phyloP scores from a whole-genome alignment of 805 yeast genomes.

The Starmerella roubikii region DNA sequence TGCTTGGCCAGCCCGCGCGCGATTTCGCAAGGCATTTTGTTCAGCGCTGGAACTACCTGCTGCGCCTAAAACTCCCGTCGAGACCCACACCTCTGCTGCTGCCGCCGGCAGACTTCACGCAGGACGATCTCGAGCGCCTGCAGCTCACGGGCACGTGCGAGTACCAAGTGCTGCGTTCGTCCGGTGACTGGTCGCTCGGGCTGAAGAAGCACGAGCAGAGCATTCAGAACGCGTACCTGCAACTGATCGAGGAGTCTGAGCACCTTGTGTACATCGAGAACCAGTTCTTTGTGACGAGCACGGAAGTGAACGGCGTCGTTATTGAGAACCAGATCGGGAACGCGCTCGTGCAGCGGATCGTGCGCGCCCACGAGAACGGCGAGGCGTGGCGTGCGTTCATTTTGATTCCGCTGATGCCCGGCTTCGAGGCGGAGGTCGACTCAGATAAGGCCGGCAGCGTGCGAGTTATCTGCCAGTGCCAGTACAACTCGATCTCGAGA shows the following conservation, averaged over 20 bases:
- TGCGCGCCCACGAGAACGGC: conserved; percentile 66
- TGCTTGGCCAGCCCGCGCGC: conserved; percentile 86
- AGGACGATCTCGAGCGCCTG: conserved; percentile 42
- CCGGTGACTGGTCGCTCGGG: conserved; percentile 75
- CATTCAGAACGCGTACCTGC: conserved; percentile 84
- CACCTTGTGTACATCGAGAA: conserved; percentile 91
- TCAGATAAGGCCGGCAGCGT: conserved; percentile 90
- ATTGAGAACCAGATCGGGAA: conserved; percentile 86
- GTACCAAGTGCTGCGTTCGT: conserved; percentile 74
- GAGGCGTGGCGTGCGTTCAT: conserved; percentile 82
- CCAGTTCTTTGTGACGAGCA: conserved; percentile 87
- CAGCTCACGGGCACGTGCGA: conserved; percentile 67
- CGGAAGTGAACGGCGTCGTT: conserved; percentile 59
- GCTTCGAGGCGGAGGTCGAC: conserved; percentile 87
- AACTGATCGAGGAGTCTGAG: conserved; percentile 78
- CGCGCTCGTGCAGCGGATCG: conserved; percentile 92
- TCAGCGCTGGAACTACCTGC: conserved; percentile 90
- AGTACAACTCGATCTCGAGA: conserved; percentile 81
- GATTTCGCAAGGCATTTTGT: conserved; percentile 89
- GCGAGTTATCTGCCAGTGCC: conserved; percentile 92
- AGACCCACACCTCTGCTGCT: conserved; percentile 64
- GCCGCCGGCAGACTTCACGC: conserved; percentile 81
- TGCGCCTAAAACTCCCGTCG: conserved; percentile 89
- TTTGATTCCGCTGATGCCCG: conserved; percentile 93
- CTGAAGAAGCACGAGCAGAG: conserved; percentile 58